Base-by-base conservation (phyloP, 192 early-diverging fungal genomes). In the Linnemannia hyalina region DNA sequence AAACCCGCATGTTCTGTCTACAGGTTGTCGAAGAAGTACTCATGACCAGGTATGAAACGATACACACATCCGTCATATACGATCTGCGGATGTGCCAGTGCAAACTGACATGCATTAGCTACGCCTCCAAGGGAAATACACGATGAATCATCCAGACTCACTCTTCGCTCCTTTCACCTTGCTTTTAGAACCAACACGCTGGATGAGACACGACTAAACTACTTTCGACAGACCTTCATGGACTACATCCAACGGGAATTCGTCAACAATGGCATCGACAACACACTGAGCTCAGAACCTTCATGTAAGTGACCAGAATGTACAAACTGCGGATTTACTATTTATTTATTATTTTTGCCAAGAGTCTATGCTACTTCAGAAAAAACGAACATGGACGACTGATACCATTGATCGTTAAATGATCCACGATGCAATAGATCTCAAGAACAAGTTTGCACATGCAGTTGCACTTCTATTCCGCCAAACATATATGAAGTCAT, bases 391-490 rank as follows among this genome's bases (percentile, higher is more conserved):
- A 11, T 26, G 0, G 29, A 65, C 60, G 29, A 32, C 29, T 65
- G 10, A 65, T 6, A 52, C 49, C 5, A 52, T 75, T 18, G 13
- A 16, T 52, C 42, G 10, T 42, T 70, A 70, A 22, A 22, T 41
- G 38, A 4, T 22, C 2, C 3, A 22, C 20, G 49, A 16, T 26
- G 44, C 46, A 10, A 26, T 80, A 93, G 92, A 88, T 80, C 86
- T 93, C 63, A 90, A 93, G 76, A 99, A 98, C 87, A 99, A 97
- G 81, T 92, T 97, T 68, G 94, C 95, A 20, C 95, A 95, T 74
- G 91, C 95, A 29, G 87, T 99, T 22, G 95, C 96, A 23, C 78
- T 97, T 52, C 84, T 99, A 6, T 97, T 96, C 83, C 85, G 93
- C n/a, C 91, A 94, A 72, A 91, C 94, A 77, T 99, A 97, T 78